Evolutionary conservation across 1,139 yeast genomes (phyloP), one percentile per base, ranked within the genome.

Genomic region (Hanseniaspora uvarum): DNA sequence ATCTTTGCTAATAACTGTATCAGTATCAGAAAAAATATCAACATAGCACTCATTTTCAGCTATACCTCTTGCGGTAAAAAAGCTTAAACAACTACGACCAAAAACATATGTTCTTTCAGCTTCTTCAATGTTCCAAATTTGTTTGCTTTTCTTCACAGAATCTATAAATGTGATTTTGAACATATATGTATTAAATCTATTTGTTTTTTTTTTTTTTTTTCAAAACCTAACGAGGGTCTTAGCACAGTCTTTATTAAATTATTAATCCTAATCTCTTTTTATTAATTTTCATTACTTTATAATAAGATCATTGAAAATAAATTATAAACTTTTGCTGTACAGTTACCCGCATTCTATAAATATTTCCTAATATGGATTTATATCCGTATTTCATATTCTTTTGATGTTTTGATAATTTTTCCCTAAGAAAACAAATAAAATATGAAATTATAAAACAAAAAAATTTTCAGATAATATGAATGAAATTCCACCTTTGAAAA

Each of bases 111-210:
- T 44, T 31, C 24, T 18, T 14, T 21, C 23, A 5, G 24, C 5
- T 30, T 44, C 46, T n/a, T 44, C 37, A 14, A 44, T 44, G 28
- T 30, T 14, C 46, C 46, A 44, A n/a, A 31, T 19, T 10, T 44
- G 46, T 21, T 44, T 44, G 14, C 38, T 44, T 31, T 21, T 44
- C 5, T 30, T 31, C 4, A 31, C 19, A n/a, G 36, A 16, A n/a
- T 44, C 46, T 10, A 44, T 30, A 23, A 41, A 41, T 4, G 23
- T 41, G 16, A 41, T 41, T 28, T 30, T 26, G 14, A 44, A 44
- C 37, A 30, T 44, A 8, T 3, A 12, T 5, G 16, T 18, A 18
- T 4, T 19, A 28, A 18, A 30, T 43, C n/a, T n/a, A n/a, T n/a
- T n/a, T n/a, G n/a, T n/a, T n/a, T n/a, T n/a, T n/a, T n/a, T n/a